Conservation (phyloP, 139 green algal species). For the Micractinium conductrix region DNA sequence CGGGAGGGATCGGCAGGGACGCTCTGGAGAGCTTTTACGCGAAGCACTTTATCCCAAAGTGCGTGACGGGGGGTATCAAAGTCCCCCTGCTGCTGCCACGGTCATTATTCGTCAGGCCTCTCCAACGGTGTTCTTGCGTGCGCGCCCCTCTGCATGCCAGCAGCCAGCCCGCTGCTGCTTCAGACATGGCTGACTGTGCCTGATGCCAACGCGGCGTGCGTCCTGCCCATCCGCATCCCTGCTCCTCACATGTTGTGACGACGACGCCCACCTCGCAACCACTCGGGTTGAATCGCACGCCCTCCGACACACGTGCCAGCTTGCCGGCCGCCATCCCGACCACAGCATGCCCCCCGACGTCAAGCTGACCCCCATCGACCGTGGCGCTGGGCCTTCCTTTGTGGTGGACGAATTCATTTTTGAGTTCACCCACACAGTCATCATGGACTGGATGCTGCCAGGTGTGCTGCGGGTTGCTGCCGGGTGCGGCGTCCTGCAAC, state of each 20-base stretch:
- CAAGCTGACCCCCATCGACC: not conserved
- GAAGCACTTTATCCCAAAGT: constrained; percentile 23
- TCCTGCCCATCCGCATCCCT: not conserved
- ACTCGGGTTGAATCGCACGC: no score
- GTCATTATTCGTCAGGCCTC: no score
- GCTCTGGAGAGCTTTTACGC: constrained; percentile 19
- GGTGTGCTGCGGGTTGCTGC: not conserved
- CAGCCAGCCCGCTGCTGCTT: no score
- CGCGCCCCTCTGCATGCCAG: no score
- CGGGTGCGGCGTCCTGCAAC: no score
- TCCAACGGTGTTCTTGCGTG: no score
- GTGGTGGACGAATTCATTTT: constrained; percentile 27
- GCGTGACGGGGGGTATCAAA: not conserved
- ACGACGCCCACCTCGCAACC: not conserved
- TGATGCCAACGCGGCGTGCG: not conserved
- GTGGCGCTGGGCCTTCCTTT: not conserved
- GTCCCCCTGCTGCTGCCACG: no score
- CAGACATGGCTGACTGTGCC: not conserved
- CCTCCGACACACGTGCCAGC: not conserved
- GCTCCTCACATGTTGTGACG: not conserved
- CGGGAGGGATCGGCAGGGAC: constrained; percentile 16
- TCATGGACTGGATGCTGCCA: constrained; percentile 44
- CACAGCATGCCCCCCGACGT: constrained; percentile 13
- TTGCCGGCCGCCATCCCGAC: no score
- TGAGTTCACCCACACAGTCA: constrained; percentile 19